These are phyloP conservation scores for Ophiostoma sp. DNA, from an alignment of 2,329 filamentous ascomycete species.

Conservation along the genomic window DNA sequence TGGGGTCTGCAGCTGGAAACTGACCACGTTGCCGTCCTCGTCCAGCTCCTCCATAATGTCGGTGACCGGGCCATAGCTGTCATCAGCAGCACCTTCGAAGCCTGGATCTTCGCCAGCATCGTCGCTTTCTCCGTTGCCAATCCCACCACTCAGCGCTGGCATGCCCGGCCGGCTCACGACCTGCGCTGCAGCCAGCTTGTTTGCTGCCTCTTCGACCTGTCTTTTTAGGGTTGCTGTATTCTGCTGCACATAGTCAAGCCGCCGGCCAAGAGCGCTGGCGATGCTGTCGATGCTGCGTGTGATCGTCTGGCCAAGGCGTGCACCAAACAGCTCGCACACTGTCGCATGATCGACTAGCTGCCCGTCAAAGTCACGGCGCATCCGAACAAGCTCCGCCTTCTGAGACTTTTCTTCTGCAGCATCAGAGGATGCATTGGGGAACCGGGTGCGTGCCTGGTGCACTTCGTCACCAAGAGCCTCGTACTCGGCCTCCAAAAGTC, in stretches of 20 bases:
- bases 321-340: conserved; percentile 45
- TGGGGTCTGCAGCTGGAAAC: conserved; percentile 59
- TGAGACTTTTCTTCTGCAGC: conserved; percentile 9
- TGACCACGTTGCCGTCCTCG: conserved; percentile 79
- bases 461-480: conserved; percentile 83
- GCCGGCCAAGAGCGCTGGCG: conserved; percentile 60
- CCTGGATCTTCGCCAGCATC: conserved; percentile 49
- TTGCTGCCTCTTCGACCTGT: conserved; percentile 62
- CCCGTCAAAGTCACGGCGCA: conserved; percentile 56
- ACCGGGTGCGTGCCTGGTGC: not conserved
- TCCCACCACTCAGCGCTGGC: conserved; percentile 26
- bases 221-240: conserved; percentile 72
- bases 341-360: conserved; percentile 57
- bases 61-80: conserved; percentile 67
- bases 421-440: conserved; percentile 37
- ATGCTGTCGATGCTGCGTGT: conserved; percentile 56
- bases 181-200: conserved; percentile 60
- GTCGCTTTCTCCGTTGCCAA: conserved; percentile 48
- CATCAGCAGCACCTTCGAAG: conserved; percentile 39
- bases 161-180: conserved; percentile 49
- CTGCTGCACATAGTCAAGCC: conserved; percentile 83
- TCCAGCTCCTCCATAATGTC: conserved; percentile 92
- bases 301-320: conserved; percentile 33
- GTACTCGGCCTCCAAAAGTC: conserved; percentile 86
- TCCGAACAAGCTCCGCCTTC: conserved; percentile 51